Conservation (phyloP, 2,329 filamentous ascomycete species). For the Ceratocystis lukuohia region DNA sequence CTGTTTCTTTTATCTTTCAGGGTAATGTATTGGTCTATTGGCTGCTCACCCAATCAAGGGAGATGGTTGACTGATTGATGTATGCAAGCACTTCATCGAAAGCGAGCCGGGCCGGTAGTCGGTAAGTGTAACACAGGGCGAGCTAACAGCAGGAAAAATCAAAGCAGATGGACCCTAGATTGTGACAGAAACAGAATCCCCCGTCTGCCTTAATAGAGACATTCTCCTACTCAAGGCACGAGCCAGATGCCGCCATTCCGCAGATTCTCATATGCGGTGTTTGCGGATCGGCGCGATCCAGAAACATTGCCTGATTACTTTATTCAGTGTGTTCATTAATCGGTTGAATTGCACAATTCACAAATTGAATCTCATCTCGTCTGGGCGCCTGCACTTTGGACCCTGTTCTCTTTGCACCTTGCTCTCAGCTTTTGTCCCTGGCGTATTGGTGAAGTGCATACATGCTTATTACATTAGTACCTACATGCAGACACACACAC, state of each 20-base stretch:
- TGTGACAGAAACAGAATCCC: background rate
- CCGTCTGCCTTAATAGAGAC: background rate
- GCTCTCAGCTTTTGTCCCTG: background rate
- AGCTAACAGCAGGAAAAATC: background rate
- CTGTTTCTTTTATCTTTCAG: background rate
- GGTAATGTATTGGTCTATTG: background rate
- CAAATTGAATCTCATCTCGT: background rate
- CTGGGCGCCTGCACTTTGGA: slow-evolving; percentile 8
- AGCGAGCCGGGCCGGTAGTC: background rate
- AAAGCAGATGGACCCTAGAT: background rate
- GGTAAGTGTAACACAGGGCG: background rate
- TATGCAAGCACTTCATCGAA: background rate
- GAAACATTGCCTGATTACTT: background rate
- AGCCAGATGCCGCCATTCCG: background rate
- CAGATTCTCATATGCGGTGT: background rate
- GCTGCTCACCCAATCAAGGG: background rate
- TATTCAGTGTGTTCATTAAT: background rate
- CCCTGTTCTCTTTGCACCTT: slow-evolving; percentile 7
- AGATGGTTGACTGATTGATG: background rate
- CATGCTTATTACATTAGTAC: background rate
- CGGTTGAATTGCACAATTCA: background rate
- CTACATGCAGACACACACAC: background rate
- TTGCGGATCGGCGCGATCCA: background rate
- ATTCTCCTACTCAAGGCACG: background rate
- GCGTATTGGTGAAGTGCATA: background rate